Evolutionary conservation across 2,329 filamentous ascomycete species (phyloP).

Genomic region (Alternaria triticimaculans): DNA sequence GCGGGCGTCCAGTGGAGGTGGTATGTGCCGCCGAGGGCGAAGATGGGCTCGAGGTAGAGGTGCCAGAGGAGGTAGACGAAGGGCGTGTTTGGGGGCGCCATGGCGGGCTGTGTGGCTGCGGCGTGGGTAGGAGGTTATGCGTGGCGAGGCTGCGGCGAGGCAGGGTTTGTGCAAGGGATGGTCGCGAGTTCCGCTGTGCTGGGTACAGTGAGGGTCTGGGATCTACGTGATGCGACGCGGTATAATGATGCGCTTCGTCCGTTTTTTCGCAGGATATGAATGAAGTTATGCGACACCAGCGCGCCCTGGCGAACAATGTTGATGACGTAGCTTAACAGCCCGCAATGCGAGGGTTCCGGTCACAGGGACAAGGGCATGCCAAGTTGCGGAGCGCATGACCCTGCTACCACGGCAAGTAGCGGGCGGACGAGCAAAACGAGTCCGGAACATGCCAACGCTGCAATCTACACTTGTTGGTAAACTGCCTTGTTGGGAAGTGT

Average conservation of each 20-base stretch:
- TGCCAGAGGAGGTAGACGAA: slow-evolving; percentile 74
- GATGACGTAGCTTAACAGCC: not conserved
- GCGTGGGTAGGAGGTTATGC: not conserved
- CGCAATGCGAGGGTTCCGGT: not conserved
- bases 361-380: not conserved
- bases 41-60: slow-evolving; percentile 70
- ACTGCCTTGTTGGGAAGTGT: slow-evolving; percentile 15
- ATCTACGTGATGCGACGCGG: not conserved
- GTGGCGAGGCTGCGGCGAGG: not conserved
- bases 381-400: not conserved
- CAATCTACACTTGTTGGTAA: slow-evolving; percentile 5
- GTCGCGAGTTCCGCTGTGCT: not conserved
- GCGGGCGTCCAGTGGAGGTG: slow-evolving; percentile 58
- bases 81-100: slow-evolving; percentile 49
- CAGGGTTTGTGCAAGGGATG: not conserved
- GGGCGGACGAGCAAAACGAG: not conserved
- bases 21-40: slow-evolving; percentile 60
- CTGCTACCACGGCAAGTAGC: not conserved
- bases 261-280: not conserved
- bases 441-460: slow-evolving; percentile 18
- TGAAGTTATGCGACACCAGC: not conserved
- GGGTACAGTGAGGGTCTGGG: not conserved
- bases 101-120: slow-evolving; percentile 6
- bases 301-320: not conserved
- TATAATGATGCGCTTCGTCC: not conserved